Evolutionary conservation across 2,329 filamentous ascomycete genomes (phyloP).

Genomic region (Trichoderma cornu-damae): DNA sequence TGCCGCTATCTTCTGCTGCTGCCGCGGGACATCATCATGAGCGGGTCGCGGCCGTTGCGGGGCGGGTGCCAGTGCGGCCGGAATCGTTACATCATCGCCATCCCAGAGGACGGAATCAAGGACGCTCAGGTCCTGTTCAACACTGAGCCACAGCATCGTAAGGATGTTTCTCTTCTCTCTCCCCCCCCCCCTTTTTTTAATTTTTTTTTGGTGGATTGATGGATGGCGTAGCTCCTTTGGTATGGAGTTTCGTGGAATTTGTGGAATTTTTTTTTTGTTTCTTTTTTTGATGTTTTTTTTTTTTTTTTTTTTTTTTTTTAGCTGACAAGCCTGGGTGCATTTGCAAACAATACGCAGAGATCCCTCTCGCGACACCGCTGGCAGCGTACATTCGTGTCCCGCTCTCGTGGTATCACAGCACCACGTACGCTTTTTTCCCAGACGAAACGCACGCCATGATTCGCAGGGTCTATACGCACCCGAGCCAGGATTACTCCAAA

Average conservation of each 20-base stretch:
- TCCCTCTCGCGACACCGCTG: constrained; percentile 64
- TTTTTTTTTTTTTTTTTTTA: not conserved
- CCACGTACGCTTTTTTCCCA: constrained; percentile 67
- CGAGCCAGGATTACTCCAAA: constrained; percentile 53
- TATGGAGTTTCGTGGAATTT: not conserved
- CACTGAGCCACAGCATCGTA: constrained; percentile 65
- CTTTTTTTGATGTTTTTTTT: not conserved
- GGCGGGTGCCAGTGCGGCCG: constrained; percentile 82
- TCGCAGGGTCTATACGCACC: constrained; percentile 60
- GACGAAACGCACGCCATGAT: constrained; percentile 69
- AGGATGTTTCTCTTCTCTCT: constrained; percentile 35
- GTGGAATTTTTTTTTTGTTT: not conserved
- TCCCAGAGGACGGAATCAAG: constrained; percentile 55
- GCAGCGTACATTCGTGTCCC: constrained; percentile 81
- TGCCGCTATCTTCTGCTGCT: not conserved
- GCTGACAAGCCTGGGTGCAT: not conserved
- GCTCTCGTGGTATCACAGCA: constrained; percentile 71
- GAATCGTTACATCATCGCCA: constrained; percentile 71
- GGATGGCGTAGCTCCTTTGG: not conserved
- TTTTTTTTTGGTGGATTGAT: not conserved
- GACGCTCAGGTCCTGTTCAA: constrained; percentile 70
- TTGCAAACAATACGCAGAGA: constrained; percentile 48
- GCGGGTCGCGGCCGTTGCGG: constrained; percentile 51
- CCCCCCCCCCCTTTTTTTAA: not conserved
- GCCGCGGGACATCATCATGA: constrained; percentile 36